Base-by-base conservation (phyloP, 75 land plant species). In the Cryptomeria japonica region DNA sequence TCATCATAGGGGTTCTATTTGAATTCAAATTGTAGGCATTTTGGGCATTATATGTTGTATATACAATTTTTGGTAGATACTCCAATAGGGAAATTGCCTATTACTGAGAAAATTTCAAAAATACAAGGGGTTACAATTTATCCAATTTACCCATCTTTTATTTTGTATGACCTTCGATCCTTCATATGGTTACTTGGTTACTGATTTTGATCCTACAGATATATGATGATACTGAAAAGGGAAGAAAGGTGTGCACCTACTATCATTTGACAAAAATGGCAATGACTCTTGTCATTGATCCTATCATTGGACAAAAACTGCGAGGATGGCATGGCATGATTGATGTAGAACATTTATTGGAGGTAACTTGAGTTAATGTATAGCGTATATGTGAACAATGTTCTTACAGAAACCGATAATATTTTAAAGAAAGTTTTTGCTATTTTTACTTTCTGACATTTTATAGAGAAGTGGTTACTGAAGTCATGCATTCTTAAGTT, bases 291-390 rank as follows among this genome's bases (percentile, higher is more conserved):
- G 94, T 98, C 73, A 86, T 98, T 86, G 99, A 98, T 76, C 99
- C 99, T 37, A 93, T 98, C 25, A 98, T 99, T 58, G 99, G 99
- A 16, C 99, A 97, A 88, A 97, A 95, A 87, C 95, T 98, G 96
- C 95, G 95, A 13, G 92, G 95, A 9, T 98, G 99, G 99, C 89
- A 84, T 89, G 95, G 99, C 86, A 97, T 97, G 99, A 88, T 97
- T 64, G 91, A 94, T 84, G 94, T 99, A 41, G 99, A 98, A 42
- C 93, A 93, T 41, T 89, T 98, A 85, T 87, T 98, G 86, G 99
- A 98, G 96, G 99, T 98, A 93, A 44, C 19, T 37, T 31, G 34
- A 25, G 68, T 75, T 82, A 3, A 77, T n/a, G 51, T 39, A 38
- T 28, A 75, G 83, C n/a, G 14, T 25, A 75, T 39, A 18, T 41